A percentile compares a stretch with the other conserved stretches of the same genome.
Evolutionary conservation across 1,139 yeast genomes (phyloP).

Genomic region (Hemisphaericaspora xylofermentans): DNA sequence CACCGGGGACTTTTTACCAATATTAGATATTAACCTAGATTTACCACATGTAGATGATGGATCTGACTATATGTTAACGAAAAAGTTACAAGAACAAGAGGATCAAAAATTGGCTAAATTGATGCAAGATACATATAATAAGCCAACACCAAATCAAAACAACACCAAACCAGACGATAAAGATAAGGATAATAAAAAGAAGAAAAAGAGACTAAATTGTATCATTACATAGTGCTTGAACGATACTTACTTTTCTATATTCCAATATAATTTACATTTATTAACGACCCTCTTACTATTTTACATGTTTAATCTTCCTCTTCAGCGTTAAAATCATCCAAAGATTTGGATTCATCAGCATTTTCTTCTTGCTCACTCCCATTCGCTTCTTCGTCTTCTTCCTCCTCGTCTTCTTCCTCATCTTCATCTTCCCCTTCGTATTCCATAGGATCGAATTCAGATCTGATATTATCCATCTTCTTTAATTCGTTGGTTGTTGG

Average conservation of each 20-base stretch:
- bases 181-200: conserved; percentile 12
- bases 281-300: neutral
- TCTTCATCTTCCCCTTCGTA: conserved; percentile 54
- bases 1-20: conserved; percentile 57
- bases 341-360: conserved; percentile 1
- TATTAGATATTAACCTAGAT: conserved; percentile 20
- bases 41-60: conserved; percentile 15
- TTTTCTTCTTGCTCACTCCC: conserved; percentile 13
- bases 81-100: conserved; percentile 60
- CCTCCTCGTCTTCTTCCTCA: conserved; percentile 21
- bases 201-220: conserved; percentile 19
- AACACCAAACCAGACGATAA: conserved; percentile 6
- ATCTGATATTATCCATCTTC: conserved; percentile 64
- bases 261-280: conserved; percentile 6
- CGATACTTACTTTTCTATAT: conserved; percentile 10
- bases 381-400: conserved; percentile 17
- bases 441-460: conserved; percentile 76
- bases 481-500: conserved; percentile 70
- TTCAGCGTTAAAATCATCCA: conserved; percentile 6
- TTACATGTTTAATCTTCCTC: conserved; percentile 4
- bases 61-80: conserved; percentile 47
- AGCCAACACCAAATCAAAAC: conserved; percentile 6
- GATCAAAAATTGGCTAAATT: conserved; percentile 54
- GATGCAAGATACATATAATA: conserved; percentile 35
- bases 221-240: conserved; percentile 16